Evolutionary conservation across 2,329 filamentous ascomycete species (phyloP).

Genomic region (Endocalyx cinctus): DNA sequence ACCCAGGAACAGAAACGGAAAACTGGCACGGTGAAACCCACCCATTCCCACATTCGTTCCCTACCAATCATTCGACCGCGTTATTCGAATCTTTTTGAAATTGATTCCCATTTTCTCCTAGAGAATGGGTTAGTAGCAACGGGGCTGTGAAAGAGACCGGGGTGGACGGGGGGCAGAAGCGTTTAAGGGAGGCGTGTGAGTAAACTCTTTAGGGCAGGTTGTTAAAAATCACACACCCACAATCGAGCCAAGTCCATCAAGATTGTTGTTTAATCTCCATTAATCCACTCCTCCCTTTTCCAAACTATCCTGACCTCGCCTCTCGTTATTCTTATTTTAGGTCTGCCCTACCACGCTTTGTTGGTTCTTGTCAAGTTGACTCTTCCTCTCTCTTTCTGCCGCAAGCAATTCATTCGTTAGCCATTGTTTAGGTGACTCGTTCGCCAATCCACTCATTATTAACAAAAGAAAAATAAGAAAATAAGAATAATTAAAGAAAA

Average conservation of each 20-base stretch:
- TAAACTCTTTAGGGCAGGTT: conserved; percentile 6
- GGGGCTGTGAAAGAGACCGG: too few relatives aligned
- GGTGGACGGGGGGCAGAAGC: conserved; percentile 9
- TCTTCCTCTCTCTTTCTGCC: conserved; percentile 17
- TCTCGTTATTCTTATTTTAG: conserved; percentile 6
- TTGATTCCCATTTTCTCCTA: too few relatives aligned
- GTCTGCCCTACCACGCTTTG: conserved; percentile 11
- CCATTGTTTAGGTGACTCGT: conserved; percentile 26
- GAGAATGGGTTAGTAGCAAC: too few relatives aligned
- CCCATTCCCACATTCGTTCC: too few relatives aligned
- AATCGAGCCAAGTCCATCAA: conserved; percentile 10
- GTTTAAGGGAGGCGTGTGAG: conserved; percentile 5
- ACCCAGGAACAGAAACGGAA: too few relatives aligned
- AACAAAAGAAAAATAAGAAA: too few relatives aligned
- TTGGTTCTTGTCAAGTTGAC: too few relatives aligned
- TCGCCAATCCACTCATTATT: conserved; percentile 28
- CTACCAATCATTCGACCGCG: too few relatives aligned
- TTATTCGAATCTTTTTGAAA: too few relatives aligned
- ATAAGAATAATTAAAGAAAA: conserved; percentile 11
- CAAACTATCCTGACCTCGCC: conserved; percentile 8
- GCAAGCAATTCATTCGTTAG: conserved; percentile 22
- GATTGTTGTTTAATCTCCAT: conserved; percentile 19
- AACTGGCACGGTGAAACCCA: too few relatives aligned
- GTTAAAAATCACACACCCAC: conserved; percentile 13
- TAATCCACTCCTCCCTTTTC: conserved; percentile 16